Evolutionary conservation across 2,329 filamentous ascomycete species (phyloP), one percentile per base, ranked within the genome.

Genomic region (Pseudogymnoascus sp.): DNA sequence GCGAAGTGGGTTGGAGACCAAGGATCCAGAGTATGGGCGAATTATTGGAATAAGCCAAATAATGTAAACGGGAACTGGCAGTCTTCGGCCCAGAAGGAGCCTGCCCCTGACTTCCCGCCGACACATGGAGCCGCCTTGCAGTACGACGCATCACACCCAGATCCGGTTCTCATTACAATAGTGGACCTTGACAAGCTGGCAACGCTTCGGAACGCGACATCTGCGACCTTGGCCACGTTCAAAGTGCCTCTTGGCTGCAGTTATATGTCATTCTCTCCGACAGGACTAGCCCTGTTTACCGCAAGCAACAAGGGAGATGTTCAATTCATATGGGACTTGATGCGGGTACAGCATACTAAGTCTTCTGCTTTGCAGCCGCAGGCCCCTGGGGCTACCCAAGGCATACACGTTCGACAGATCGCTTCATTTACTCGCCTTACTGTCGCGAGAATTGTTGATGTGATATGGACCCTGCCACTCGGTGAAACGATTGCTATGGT

Each of bases 361-460:
- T 82, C 82, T 6, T 87, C 84, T 2, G 79, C 82, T 18, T 73
- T 87, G 15, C 85, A 86, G 68, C 75, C 77, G 42, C 72, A 78
- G 52, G 69, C 36, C 25, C 63, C 45, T 37, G 61, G 58, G 15
- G 25, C 55, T 21, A 37, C 52, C 33, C 68, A 70, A 58, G 80
- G 83, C 0, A 82, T 82, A 5, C 79, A 83, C 62, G 89, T 97
- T 33, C 87, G 92, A 58, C 90, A 96, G 72, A 81, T 97, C 64
- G 90, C 92, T 6, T 86, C 92, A 64, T 97, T 96, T 71, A 90
- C 90, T 18, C 87, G 94, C 40, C 88, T 97, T 83, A 97, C 93
- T 1, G 88, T 93, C 58, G 91, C 94, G 2, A 89, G 90, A 61
- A 90, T 97, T 61, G 84, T 97, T 21, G 93, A 97, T 70, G 89